phyloP scores from a whole-genome alignment of 768 basidiomycete genomes.

The Cystofilobasidium bisporidii region DNA sequence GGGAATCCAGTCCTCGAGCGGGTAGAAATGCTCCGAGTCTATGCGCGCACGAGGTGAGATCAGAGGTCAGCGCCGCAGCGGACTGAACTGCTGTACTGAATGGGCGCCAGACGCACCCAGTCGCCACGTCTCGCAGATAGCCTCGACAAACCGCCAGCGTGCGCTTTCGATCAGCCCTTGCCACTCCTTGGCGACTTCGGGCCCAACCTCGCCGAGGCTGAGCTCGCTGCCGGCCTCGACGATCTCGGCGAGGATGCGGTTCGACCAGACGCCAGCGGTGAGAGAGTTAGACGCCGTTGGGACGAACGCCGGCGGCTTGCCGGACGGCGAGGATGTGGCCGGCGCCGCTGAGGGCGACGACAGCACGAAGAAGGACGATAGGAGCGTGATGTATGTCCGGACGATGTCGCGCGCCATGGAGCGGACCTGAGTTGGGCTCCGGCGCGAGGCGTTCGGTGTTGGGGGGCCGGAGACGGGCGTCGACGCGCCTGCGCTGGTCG shows the following conservation, averaged over 20 bases:
- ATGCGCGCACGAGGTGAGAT: background rate
- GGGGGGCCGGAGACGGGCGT: background rate
- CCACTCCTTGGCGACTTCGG: slow-evolving; percentile 52
- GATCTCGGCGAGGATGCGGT: slow-evolving; percentile 70
- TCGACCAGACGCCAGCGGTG: slow-evolving; percentile 69
- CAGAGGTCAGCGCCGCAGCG: no score
- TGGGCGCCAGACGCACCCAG: slow-evolving; percentile 51
- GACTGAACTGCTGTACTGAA: background rate
- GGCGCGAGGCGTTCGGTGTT: slow-evolving; percentile 47
- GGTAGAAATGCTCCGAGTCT: slow-evolving; percentile 77
- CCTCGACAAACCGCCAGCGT: slow-evolving; percentile 79
- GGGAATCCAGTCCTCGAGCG: slow-evolving; percentile 75
- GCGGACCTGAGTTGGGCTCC: slow-evolving; percentile 71
- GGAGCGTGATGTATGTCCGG: slow-evolving; percentile 68
- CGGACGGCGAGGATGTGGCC: background rate
- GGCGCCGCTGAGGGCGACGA: slow-evolving; percentile 50
- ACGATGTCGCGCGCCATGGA: slow-evolving; percentile 82
- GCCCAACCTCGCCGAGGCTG: slow-evolving; percentile 64
- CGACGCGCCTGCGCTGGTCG: background rate
- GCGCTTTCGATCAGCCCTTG: slow-evolving; percentile 68
- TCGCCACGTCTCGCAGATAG: slow-evolving; percentile 67
- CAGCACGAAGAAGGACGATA: slow-evolving; percentile 76
- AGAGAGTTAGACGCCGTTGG: slow-evolving; percentile 60
- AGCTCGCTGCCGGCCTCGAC: slow-evolving; percentile 78
- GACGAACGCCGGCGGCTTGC: slow-evolving; percentile 51